Conservation (phyloP, 1,139 yeast species). For the Trichomonascaceae sp. region DNA sequence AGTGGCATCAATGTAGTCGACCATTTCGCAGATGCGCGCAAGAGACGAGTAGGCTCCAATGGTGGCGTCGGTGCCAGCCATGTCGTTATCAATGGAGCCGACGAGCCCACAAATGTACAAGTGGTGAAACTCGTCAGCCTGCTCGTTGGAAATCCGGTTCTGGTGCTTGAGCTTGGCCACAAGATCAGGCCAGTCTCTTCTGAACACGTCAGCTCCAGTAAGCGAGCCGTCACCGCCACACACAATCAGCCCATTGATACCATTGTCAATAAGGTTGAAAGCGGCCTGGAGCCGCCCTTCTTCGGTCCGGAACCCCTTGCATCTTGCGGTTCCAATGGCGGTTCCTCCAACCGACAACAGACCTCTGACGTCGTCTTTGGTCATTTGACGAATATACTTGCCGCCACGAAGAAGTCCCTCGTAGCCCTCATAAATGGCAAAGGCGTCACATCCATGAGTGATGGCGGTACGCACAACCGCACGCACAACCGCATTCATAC, state of each 20-base stretch:
- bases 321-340: conserved; percentile 90
- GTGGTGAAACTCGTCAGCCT: conserved; percentile 48
- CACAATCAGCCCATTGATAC: conserved; percentile 92
- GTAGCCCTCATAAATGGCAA: conserved; percentile 88
- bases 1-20: conserved; percentile 92
- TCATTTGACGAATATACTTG: conserved; percentile 63
- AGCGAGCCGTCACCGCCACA: conserved; percentile 98
- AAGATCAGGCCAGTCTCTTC: conserved; percentile 88
- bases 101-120: conserved; percentile 90
- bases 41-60: conserved; percentile 93
- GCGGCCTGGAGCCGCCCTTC: conserved; percentile 75
- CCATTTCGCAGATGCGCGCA: conserved; percentile 85
- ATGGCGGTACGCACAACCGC: conserved; percentile 91
- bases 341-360: conserved; percentile 91
- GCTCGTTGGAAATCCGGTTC: conserved; percentile 41
- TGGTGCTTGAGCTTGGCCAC: conserved; percentile 51
- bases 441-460: conserved; percentile 83
- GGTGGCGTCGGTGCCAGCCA: conserved; percentile 93
- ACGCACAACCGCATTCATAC: conserved; percentile 93
- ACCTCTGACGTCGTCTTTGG: conserved; percentile 91
- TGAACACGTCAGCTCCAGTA: conserved; percentile 92
- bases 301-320: conserved; percentile 72
- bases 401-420: conserved; percentile 78
- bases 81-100: conserved; percentile 94
- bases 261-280: conserved; percentile 69